Evolutionary conservation across 2,329 filamentous ascomycete species (phyloP).

Genomic region (Venturia oleaginea): DNA sequence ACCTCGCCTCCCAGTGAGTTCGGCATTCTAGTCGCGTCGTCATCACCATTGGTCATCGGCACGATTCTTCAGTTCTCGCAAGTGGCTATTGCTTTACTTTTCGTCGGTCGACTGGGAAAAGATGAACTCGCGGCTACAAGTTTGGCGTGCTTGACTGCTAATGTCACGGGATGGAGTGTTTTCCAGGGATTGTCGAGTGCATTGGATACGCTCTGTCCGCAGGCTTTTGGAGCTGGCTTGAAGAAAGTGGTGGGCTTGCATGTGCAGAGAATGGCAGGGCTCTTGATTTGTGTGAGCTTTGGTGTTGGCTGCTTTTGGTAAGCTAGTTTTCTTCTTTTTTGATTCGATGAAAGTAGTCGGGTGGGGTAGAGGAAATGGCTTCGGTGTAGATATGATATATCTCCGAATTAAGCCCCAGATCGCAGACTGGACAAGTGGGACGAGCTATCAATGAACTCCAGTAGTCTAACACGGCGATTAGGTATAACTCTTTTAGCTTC

Average conservation of each 20-base stretch:
- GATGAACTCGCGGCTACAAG: conserved; percentile 4
- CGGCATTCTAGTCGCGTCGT: not conserved
- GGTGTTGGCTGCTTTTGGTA: not conserved
- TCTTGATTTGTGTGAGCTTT: not conserved
- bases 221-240: conserved; percentile 2
- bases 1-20: not conserved
- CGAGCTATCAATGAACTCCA: not conserved
- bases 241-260: not conserved
- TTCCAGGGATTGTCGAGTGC: not conserved
- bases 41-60: not conserved
- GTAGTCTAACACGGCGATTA: not conserved
- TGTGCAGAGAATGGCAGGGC: not conserved
- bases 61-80: not conserved
- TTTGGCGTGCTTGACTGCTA: conserved; percentile 4
- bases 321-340: not conserved
- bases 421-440: not conserved
- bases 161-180: conserved; percentile 2
- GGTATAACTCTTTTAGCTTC: conserved; percentile 5
- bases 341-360: not conserved
- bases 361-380: not conserved
- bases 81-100: conserved; percentile 2
- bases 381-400: not conserved
- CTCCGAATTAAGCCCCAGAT: not conserved
- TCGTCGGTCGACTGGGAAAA: not conserved
- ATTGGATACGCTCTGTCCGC: conserved; percentile 7